These are phyloP conservation scores for Coemansia sp. DNA, from an alignment of 192 early-diverging fungal species.

Conservation along the genomic window DNA sequence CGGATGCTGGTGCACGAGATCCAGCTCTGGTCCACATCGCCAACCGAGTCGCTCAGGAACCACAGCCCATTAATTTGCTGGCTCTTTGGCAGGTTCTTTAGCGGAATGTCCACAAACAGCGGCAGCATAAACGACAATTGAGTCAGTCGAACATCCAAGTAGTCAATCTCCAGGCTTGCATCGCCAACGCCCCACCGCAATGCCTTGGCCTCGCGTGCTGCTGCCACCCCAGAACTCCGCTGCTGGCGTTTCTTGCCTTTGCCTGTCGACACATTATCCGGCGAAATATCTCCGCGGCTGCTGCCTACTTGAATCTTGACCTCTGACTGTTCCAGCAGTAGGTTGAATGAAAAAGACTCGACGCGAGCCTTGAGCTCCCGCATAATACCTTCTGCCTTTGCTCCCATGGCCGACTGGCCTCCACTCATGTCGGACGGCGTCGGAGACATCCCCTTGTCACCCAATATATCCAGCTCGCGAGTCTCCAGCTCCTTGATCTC, in stretches of 20 bases:
- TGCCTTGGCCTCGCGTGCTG: slow-evolving; percentile 13
- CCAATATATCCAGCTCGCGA: slow-evolving; percentile 26
- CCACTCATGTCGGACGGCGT: slow-evolving; percentile 36
- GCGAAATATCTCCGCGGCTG: neutral
- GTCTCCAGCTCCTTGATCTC: slow-evolving; percentile 56
- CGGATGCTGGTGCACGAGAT: slow-evolving; percentile 39
- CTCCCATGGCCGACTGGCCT: slow-evolving; percentile 11
- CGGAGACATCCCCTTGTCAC: slow-evolving; percentile 25
- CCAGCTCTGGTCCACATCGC: slow-evolving; percentile 35
- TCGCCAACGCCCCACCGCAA: slow-evolving; percentile 56
- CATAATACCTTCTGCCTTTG: slow-evolving; percentile 50
- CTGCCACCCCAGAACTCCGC: neutral
- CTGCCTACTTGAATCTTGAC: slow-evolving; percentile 31
- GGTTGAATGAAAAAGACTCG: slow-evolving; percentile 48
- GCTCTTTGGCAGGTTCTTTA: neutral
- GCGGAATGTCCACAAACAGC: slow-evolving; percentile 32
- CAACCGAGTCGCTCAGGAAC: slow-evolving; percentile 24
- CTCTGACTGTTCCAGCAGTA: slow-evolving; percentile 44
- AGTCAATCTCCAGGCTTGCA: slow-evolving; percentile 52
- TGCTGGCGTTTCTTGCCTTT: slow-evolving; percentile 5
- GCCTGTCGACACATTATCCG: neutral
- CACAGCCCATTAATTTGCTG: slow-evolving; percentile 26
- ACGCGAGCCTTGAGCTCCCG: slow-evolving; percentile 53
- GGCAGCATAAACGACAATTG: slow-evolving; percentile 49
- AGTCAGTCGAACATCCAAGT: slow-evolving; percentile 53